Percentiles rank a stretch among this genome's conserved stretches.
Conservation (phyloP, 1,284 basidiomycete genomes). For the Cryptococcus depauperatus region DNA sequence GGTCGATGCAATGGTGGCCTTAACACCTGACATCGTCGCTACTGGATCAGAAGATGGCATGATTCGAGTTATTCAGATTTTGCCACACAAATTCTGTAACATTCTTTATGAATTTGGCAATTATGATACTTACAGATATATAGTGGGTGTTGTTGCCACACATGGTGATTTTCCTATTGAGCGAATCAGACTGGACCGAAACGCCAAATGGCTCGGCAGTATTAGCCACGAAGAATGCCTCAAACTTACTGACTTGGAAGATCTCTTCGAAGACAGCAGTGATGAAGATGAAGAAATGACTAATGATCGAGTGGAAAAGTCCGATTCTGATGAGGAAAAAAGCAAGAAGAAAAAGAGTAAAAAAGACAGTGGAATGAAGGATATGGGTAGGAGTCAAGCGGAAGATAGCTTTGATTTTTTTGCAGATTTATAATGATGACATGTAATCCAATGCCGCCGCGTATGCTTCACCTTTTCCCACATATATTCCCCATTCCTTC, state of each 20-base stretch:
- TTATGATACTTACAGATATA: background rate
- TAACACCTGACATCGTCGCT: constrained; percentile 62
- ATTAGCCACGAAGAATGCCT: constrained; percentile 84
- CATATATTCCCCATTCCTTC: constrained; percentile 25
- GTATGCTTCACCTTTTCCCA: constrained; percentile 36
- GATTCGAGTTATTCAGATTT: constrained; percentile 77
- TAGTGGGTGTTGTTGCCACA: constrained; percentile 77
- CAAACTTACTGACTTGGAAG: constrained; percentile 70
- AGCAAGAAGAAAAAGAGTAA: constrained; percentile 54
- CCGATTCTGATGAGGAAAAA: constrained; percentile 43
- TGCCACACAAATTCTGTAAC: constrained; percentile 69
- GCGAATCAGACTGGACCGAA: constrained; percentile 58
- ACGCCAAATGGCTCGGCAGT: constrained; percentile 76
- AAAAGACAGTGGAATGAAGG: constrained; percentile 17
- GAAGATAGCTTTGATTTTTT: constrained; percentile 17
- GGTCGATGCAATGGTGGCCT: constrained; percentile 68
- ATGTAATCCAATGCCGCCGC: constrained; percentile 15
- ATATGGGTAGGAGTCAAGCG: constrained; percentile 10
- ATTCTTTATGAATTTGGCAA: background rate
- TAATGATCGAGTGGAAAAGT: constrained; percentile 22
- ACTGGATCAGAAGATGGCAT: constrained; percentile 92
- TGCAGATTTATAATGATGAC: constrained; percentile 17
- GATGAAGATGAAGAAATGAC: constrained; percentile 48
- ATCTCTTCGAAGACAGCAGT: constrained; percentile 53
- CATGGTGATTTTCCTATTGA: constrained; percentile 88